Evolutionary conservation across 1,284 basidiomycete species (phyloP), one percentile per base, ranked within the genome.

Genomic region (Cryptococcus floricola): DNA sequence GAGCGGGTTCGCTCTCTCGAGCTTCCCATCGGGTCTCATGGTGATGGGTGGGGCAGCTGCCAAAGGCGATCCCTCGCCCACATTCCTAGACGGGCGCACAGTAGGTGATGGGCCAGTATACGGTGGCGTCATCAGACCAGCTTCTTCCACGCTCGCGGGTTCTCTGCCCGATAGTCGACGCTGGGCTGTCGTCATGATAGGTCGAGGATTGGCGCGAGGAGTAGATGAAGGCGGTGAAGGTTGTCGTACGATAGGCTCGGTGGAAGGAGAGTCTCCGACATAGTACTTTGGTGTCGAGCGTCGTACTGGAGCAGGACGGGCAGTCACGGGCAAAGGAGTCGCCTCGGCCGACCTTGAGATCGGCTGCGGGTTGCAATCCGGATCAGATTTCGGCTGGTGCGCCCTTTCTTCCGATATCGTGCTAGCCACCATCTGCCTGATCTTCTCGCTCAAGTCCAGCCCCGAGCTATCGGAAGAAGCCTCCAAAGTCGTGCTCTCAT

Each of bases 201-300:
- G 69, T 25, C 67, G 54, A 1, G 70, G 64, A 37, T 54, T 59
- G 10, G 61, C 64, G 1, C 58, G 58, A 1, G 56, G 51, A 3
- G 54, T 54, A 8, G 59, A 25, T 37, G 50, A 38, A 10, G n/a
- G 23, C 41, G 41, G 31, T 14, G 23, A 18, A 5, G 38, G 48
- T 38, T 7, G 31, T 27, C 5, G 48, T 49, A 42, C 44, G 39
- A 41, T 12, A 41, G 45, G 54, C 13, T 55, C 42, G 3, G 45
- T n/a, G 2, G 56, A 27, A 23, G 61, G 47, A n/a, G 57, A 39
- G 47, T 71, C 71, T 18, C 68, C 62, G 27, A 74, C 72, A 53
- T 74, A 75, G 55, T 75, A 75, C 56, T 70, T 73, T 10, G 73
- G 73, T 50, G 73, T 68, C 5, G 69, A 67, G 5, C 71, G 63